These are phyloP conservation scores for Nasturtium officinale DNA, from an alignment of 345 rosid species.

Conservation along the genomic window DNA sequence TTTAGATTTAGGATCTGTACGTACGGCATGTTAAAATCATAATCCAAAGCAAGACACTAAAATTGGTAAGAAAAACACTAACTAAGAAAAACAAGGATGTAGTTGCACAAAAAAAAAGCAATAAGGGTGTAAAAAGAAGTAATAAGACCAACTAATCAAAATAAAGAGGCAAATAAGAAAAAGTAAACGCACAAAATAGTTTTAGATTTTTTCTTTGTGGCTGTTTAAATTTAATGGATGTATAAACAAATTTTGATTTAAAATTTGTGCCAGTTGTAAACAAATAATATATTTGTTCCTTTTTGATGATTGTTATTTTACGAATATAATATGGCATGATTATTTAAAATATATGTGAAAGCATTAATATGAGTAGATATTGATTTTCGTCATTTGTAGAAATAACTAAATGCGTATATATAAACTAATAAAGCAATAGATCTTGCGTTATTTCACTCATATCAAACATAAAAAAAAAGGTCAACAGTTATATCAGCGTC, in stretches of 20 bases:
- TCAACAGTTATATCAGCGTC: neutral
- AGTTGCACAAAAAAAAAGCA: no score
- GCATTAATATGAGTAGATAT: no score
- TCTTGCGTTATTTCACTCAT: neutral
- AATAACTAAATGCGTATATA: no score
- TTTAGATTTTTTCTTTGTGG: no score
- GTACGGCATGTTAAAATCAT: neutral
- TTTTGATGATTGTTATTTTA: no score
- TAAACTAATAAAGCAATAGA: no score
- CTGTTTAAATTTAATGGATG: neutral
- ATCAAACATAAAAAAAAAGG: constrained; percentile 12
- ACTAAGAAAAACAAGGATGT: neutral
- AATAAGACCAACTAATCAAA: neutral
- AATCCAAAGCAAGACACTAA: neutral
- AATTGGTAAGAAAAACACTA: neutral
- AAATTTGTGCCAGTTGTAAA: neutral
- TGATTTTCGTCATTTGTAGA: neutral
- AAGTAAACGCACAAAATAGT: no score
- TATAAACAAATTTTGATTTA: no score
- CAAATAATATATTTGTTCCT: neutral
- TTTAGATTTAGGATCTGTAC: neutral
- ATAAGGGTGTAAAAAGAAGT: no score
- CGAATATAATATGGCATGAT: no score
- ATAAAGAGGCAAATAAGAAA: neutral
- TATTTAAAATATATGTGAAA: no score